Base-by-base conservation (phyloP, 2,329 filamentous ascomycete species). In the Tolypocladium tundrense region DNA sequence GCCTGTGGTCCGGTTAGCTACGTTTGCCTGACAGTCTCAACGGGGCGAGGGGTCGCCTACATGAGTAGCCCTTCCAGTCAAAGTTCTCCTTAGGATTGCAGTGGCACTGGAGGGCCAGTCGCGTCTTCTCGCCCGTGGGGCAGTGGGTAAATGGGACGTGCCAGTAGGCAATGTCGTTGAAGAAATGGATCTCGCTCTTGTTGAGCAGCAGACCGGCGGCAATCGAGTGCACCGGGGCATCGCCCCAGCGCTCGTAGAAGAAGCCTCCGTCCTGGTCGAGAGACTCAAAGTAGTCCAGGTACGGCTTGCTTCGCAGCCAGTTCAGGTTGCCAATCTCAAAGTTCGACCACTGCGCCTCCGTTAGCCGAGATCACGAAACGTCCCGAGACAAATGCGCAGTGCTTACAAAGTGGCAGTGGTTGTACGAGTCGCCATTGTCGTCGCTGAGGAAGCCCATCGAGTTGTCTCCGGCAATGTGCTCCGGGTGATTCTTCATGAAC, bases 41-140 rank as follows among this genome's bases (percentile, higher is more conserved):
- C 8, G 11, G 10, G 27, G 21, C 24, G 14, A 5, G 5, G 11
- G 13, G 33, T 4, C n/a, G 33, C 90, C 79, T 84, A 95, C 92
- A 97, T 72, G 91, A 96, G 73, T 97, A 97, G 56, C 90, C 89
- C 75, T 96, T 97, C 95, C 95, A 99, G 75, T 99, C 94, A 79
- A 99, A 99, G 79, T 99, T 99, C 60, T 97, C 90, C 68, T 88
- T 87, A 9, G 94, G 93, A 69, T 99, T 91, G 77, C 94, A 99
- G 74, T 92, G 88, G 74, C 94, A 99, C 71, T 90, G 92, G 64
- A 93, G 84, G 64, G 96, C 88, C 57, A 92, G 73, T 63, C 92
- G 85, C 57, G 83, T 85, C 75, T 96, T 82, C 75, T 97, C 91
- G 57, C 88, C 89, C 0, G 91, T 96, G 2, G 94, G 94, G 74